Percentiles rank a stretch among this genome's conserved stretches.
These are phyloP conservation scores for Amesomyces nigricolor DNA, from an alignment of 2,329 filamentous ascomycete species.

Conservation along the genomic window DNA sequence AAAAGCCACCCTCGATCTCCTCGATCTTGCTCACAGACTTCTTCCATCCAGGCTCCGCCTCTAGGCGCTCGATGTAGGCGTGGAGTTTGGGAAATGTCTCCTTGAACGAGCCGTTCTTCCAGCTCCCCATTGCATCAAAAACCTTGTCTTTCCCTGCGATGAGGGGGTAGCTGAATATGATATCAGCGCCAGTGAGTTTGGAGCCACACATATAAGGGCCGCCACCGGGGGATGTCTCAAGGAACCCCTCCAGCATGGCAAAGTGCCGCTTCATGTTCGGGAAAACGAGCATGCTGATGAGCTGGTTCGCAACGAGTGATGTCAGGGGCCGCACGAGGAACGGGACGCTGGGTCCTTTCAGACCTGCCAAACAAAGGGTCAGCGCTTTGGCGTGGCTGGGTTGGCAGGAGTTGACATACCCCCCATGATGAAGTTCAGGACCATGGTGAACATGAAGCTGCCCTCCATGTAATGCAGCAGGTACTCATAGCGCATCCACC, in stretches of 20 bases:
- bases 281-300: constrained; percentile 38
- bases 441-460: constrained; percentile 66
- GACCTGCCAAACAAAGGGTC: constrained; percentile 27
- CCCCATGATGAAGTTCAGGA: constrained; percentile 57
- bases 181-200: constrained; percentile 46
- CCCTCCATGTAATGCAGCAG: constrained; percentile 71
- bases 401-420: constrained; percentile 31
- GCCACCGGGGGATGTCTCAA: constrained; percentile 39
- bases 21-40: constrained; percentile 44
- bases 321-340: constrained; percentile 51
- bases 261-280: constrained; percentile 47
- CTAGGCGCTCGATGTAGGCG: constrained; percentile 43
- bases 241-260: constrained; percentile 44
- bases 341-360: constrained; percentile 43
- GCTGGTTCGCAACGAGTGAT: constrained; percentile 38
- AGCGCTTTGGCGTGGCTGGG: neutral
- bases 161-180: constrained; percentile 49
- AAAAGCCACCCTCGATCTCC: constrained; percentile 41
- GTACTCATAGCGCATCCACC: constrained; percentile 57
- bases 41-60: constrained; percentile 44
- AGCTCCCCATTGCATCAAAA: constrained; percentile 38
- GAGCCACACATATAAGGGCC: constrained; percentile 45
- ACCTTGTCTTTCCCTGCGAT: constrained; percentile 39
- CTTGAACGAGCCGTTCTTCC: constrained; percentile 27
- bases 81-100: constrained; percentile 39